Evolutionary conservation across 495 filamentous ascomycete species (phyloP).

Genomic region (Trichoderma virens): DNA sequence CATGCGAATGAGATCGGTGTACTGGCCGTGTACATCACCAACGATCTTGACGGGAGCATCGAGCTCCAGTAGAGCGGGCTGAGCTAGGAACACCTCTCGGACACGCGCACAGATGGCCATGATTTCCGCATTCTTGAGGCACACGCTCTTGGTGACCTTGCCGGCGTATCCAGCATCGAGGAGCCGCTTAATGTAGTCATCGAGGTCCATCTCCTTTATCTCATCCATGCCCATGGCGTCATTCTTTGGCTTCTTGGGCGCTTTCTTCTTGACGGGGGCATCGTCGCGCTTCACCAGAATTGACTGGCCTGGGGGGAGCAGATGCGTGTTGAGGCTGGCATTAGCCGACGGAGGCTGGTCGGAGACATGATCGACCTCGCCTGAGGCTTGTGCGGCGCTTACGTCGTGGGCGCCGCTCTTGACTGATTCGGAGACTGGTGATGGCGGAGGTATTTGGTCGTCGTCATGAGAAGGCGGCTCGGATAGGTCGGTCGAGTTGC

Average conservation of each 20-base stretch:
- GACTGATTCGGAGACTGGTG: slow-evolving; percentile 73
- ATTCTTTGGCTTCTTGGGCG: slow-evolving; percentile 28
- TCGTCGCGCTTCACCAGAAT: slow-evolving; percentile 77
- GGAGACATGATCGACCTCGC: slow-evolving; percentile 94
- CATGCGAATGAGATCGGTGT: slow-evolving; percentile 92
- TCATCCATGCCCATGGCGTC: slow-evolving; percentile 57
- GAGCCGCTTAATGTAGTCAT: slow-evolving; percentile 93
- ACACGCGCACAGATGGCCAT: slow-evolving; percentile 81
- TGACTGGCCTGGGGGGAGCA: slow-evolving; percentile 57
- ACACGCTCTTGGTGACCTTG: slow-evolving; percentile 95
- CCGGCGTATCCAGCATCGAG: slow-evolving; percentile 92
- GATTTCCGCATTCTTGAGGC: slow-evolving; percentile 96
- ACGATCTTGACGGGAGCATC: slow-evolving; percentile 98
- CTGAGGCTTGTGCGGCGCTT: slow-evolving; percentile 68
- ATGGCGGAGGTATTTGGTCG: slow-evolving; percentile 72
- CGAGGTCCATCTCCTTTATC: slow-evolving; percentile 83
- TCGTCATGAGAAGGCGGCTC: slow-evolving; percentile 37
- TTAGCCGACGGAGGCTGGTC: slow-evolving; percentile 74
- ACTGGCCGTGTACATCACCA: slow-evolving; percentile 96
- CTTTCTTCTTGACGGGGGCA: slow-evolving; percentile 39
- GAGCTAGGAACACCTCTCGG: slow-evolving; percentile 80
- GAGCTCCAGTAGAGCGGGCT: slow-evolving; percentile 87
- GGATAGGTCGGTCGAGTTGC: slow-evolving; percentile 26
- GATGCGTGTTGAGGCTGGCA: slow-evolving; percentile 35
- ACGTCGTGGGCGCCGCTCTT: slow-evolving; percentile 59